Conservation (phyloP, 352 stramenopile genomes). For the Phytophthora boehmeriae region DNA sequence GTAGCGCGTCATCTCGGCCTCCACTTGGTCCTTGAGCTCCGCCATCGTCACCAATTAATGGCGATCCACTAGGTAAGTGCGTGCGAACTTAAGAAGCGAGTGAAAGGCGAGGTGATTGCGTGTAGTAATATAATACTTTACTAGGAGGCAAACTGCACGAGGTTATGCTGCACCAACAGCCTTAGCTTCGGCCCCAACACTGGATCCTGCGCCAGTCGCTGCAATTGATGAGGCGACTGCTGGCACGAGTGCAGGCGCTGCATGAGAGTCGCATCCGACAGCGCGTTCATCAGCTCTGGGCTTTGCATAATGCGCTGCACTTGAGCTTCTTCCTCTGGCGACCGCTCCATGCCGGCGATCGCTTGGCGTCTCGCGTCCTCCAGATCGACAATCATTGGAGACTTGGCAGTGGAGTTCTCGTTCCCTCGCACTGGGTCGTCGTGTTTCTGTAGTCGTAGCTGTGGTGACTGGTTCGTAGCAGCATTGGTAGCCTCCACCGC, state of each 20-base stretch:
- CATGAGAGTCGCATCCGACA: conserved; percentile 69
- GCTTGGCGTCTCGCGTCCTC: conserved; percentile 56
- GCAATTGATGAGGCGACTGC: conserved; percentile 46
- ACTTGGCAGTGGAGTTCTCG: not conserved
- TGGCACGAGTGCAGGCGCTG: conserved; percentile 53
- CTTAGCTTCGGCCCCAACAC: conserved; percentile 56
- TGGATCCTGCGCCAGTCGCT: conserved; percentile 45
- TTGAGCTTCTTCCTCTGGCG: conserved; percentile 66
- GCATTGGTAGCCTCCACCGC: conserved; percentile 26
- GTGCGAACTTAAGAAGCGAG: too few species aligned
- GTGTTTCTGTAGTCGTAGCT: conserved; percentile 13
- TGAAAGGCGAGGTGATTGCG: too few species aligned
- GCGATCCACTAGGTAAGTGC: conserved; percentile 1
- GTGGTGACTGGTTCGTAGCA: conserved; percentile 13
- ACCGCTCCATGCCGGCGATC: conserved; percentile 61
- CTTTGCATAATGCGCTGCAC: conserved; percentile 72
- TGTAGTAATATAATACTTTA: too few species aligned
- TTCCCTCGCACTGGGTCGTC: not conserved
- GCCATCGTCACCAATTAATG: conserved; percentile 22
- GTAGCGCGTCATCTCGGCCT: conserved; percentile 92
- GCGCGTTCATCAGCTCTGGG: conserved; percentile 60
- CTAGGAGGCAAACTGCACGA: conserved; percentile 56
- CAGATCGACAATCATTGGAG: conserved; percentile 62
- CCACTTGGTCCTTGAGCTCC: conserved; percentile 75
- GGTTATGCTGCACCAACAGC: conserved; percentile 55